phyloP scores from a whole-genome alignment of 2,329 filamentous ascomycete genomes.

The Pseudopithomyces maydicus region DNA sequence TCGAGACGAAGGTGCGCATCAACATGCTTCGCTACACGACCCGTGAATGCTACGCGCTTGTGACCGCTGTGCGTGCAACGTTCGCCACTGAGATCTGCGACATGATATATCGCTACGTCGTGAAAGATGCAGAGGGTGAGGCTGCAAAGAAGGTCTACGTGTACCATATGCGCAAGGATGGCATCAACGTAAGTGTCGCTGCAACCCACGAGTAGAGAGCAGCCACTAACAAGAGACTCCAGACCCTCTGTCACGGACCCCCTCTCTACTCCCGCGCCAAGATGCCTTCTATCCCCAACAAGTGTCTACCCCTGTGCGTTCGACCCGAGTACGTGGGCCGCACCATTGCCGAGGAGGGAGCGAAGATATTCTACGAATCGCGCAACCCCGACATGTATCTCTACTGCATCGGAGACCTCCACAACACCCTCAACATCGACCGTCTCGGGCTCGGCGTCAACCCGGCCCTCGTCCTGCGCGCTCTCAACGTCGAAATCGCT shows the following conservation, averaged over 20 bases:
- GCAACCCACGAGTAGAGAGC: neutral
- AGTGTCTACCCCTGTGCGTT: neutral
- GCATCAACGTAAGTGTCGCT: neutral
- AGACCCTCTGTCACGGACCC: neutral
- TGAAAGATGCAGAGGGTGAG: neutral
- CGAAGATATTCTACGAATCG: neutral
- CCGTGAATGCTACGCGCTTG: neutral
- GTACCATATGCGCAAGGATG: neutral
- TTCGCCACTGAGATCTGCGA: neutral
- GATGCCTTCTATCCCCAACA: neutral
- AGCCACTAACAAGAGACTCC: neutral
- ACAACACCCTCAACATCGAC: neutral
- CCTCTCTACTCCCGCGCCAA: too few species aligned
- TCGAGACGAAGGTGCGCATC: neutral
- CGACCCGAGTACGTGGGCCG: neutral
- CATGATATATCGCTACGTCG: neutral
- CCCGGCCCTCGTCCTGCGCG: neutral
- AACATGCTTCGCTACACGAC: neutral
- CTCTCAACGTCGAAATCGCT: neutral
- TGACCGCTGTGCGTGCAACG: neutral
- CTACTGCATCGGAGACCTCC: neutral
- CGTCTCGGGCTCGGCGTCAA: neutral
- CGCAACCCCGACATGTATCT: neutral
- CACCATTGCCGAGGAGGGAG: neutral
- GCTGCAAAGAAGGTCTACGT: neutral